A percentile compares a stretch with the other conserved stretches of the same genome.
phyloP scores from a whole-genome alignment of 441 rosid species.

The Gossypium gossypioides region DNA sequence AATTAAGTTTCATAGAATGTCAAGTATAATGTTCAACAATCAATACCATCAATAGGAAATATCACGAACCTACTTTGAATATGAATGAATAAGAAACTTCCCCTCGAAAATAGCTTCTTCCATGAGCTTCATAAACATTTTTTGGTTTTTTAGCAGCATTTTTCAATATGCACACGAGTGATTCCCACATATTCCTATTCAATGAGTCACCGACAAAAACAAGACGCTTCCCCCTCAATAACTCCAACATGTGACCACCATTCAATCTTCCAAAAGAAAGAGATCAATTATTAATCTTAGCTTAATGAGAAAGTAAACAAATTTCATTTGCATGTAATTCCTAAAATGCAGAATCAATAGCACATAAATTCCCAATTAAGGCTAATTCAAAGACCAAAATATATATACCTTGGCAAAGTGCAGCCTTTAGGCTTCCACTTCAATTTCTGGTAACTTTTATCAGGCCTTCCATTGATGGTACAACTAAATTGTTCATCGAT shows the following conservation, averaged over 20 bases:
- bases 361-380: not conserved
- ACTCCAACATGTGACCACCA: conserved; percentile 48
- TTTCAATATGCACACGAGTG: conserved; percentile 72
- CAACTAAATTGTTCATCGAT: conserved; percentile 79
- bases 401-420: conserved; percentile 57
- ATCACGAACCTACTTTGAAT: conserved; percentile 47
- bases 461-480: conserved; percentile 67
- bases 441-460: conserved; percentile 48
- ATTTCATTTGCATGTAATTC: too few relatives aligned
- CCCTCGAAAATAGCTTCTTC: conserved; percentile 60
- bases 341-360: not conserved
- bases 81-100: conserved; percentile 72
- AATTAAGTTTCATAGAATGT: not conserved
- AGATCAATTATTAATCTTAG: not conserved
- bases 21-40: not conserved
- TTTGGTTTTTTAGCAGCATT: conserved; percentile 44
- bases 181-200: conserved; percentile 97
- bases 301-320: not conserved
- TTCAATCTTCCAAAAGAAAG: conserved; percentile 34
- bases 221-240: conserved; percentile 71
- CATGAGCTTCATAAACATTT: conserved; percentile 65
- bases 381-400: not conserved
- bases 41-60: not conserved
- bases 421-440: conserved; percentile 88
- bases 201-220: conserved; percentile 84